Evolutionary conservation across 2,329 filamentous ascomycete genomes (phyloP).

Genomic region (Alternaria triticimaculans): DNA sequence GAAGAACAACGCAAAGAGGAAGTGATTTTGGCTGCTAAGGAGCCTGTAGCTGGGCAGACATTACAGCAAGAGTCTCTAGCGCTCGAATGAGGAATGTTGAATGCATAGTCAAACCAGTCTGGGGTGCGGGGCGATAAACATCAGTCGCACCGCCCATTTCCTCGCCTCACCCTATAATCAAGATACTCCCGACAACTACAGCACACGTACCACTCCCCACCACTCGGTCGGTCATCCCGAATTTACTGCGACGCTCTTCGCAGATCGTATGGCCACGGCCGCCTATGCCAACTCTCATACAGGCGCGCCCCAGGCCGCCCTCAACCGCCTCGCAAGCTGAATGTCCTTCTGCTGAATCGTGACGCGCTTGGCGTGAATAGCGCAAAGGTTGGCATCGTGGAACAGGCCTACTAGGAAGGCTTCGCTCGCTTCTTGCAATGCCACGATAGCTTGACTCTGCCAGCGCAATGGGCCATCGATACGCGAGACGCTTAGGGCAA

Average conservation of each 20-base stretch:
- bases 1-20: not conserved
- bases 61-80: not conserved
- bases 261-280: not conserved
- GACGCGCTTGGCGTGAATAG: constrained; percentile 99
- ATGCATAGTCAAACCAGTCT: not conserved
- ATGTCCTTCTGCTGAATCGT: constrained; percentile 99
- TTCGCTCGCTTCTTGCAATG: constrained; percentile 97
- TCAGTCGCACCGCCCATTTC: not conserved
- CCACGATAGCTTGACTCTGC: constrained; percentile 97
- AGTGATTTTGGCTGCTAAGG: not conserved
- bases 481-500: constrained; percentile 74
- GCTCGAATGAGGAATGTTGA: not conserved
- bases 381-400: constrained; percentile 97
- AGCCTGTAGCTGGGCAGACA: not conserved
- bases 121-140: not conserved
- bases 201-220: not conserved
- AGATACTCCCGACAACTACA: not conserved
- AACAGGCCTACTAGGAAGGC: constrained; percentile 98
- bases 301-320: constrained; percentile 67
- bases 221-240: not conserved
- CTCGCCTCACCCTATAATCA: not conserved
- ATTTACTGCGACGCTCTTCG: not conserved
- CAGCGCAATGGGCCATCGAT: constrained; percentile 69
- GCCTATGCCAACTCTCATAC: constrained; percentile 23
- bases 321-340: constrained; percentile 92